Conservation (phyloP, 257 asterid species). For the Solanum bukasovii region DNA sequence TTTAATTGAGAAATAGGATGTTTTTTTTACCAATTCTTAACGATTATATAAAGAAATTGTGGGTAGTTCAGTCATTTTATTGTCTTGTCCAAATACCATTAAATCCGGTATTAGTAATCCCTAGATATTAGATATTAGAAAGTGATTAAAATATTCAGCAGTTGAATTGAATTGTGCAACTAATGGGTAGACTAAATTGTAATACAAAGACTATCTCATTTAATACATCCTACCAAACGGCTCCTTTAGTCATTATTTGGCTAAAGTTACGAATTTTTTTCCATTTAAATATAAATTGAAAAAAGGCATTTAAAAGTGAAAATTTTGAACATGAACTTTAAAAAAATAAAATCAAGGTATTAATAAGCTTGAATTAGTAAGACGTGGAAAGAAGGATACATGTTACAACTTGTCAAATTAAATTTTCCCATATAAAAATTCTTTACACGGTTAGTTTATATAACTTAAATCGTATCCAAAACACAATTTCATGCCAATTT, state of each 20-base stretch:
- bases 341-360: neutral
- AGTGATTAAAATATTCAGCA: neutral
- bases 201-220: neutral
- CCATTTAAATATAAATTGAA: neutral
- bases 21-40: too few species aligned
- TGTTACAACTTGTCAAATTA: neutral
- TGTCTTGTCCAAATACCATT: too few species aligned
- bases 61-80: too few species aligned
- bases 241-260: neutral
- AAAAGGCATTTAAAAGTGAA: neutral
- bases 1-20: too few species aligned
- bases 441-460: neutral
- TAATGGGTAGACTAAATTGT: too few species aligned
- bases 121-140: too few species aligned
- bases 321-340: neutral
- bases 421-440: neutral
- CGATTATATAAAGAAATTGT: too few species aligned
- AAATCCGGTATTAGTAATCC: too few species aligned
- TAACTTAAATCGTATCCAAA: neutral
- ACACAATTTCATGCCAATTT: neutral
- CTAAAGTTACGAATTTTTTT: neutral
- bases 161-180: too few species aligned
- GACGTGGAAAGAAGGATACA: neutral
- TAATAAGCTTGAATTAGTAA: neutral
- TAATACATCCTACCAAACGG: too few species aligned